phyloP scores from a whole-genome alignment of 257 asterid genomes.

The Jacaranda mimosifolia region DNA sequence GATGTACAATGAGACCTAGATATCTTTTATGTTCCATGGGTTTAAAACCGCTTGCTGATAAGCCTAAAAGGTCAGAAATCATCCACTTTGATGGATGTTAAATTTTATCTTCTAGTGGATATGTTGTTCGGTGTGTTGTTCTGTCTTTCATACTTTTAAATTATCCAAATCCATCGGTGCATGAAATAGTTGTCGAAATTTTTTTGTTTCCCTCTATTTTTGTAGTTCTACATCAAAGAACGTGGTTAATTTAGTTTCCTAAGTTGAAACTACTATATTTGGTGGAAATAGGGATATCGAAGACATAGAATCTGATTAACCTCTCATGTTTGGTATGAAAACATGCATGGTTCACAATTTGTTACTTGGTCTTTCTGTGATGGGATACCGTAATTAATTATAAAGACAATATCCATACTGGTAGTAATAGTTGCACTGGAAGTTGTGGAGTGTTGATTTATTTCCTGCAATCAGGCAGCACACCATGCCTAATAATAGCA shows the following conservation, averaged over 20 bases:
- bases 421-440: neutral
- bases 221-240: constrained; percentile 12
- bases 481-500: neutral
- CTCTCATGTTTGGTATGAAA: constrained; percentile 4
- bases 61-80: neutral
- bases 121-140: constrained; percentile 4
- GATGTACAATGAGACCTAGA: constrained; percentile 6
- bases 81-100: neutral
- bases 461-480: constrained; percentile 10
- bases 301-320: neutral
- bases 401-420: neutral
- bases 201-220: neutral
- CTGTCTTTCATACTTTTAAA: neutral
- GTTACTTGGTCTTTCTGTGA: constrained; percentile 19
- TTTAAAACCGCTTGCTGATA: neutral
- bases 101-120: neutral
- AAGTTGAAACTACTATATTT: constrained; percentile 15
- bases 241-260: constrained; percentile 7
- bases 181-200: neutral
- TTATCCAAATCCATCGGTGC: constrained; percentile 2
- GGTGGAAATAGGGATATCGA: constrained; percentile 18
- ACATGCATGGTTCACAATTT: neutral
- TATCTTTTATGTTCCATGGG: neutral
- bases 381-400: neutral
- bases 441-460: neutral